These are phyloP conservation scores for Phytopythium aichiense DNA, from an alignment of 352 stramenopile species.

Conservation along the genomic window DNA sequence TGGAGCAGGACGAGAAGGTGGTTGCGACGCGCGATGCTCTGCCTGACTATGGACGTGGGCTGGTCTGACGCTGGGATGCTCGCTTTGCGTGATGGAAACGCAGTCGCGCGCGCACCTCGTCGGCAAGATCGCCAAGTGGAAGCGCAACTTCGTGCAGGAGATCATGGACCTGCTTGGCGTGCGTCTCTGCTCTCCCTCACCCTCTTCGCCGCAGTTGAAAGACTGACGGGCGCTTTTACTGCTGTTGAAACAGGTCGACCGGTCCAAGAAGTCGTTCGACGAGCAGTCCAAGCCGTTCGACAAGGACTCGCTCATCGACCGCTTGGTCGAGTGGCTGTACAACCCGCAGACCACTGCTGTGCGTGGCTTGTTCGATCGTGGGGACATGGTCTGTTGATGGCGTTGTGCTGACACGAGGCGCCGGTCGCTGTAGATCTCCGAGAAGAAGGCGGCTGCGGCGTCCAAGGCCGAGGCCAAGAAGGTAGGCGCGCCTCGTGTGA, in stretches of 20 bases:
- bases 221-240: not conserved
- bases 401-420: not conserved
- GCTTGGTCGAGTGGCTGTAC: constrained; percentile 73
- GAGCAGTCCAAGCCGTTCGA: constrained; percentile 45
- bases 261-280: constrained; percentile 83
- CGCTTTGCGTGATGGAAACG: not conserved
- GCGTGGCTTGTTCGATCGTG: not conserved
- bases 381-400: not conserved
- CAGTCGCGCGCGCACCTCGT: constrained; percentile 54
- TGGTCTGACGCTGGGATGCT: not conserved
- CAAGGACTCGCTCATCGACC: constrained; percentile 65
- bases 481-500: constrained; percentile 7
- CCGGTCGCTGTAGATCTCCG: constrained; percentile 14
- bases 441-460: constrained; percentile 28
- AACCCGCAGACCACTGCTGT: constrained; percentile 59
- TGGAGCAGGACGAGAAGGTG: constrained; percentile 67
- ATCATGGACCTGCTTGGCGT: constrained; percentile 79
- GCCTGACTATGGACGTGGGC: not conserved
- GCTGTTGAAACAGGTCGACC: constrained; percentile 48
- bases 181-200: not conserved
- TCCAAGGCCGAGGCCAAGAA: constrained; percentile 27
- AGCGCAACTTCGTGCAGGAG: constrained; percentile 63
- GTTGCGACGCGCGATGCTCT: constrained; percentile 8
- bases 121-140: constrained; percentile 67
- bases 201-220: not conserved